phyloP scores from a whole-genome alignment of 2,329 filamentous ascomycete species.

The Diaporthe australafricana region DNA sequence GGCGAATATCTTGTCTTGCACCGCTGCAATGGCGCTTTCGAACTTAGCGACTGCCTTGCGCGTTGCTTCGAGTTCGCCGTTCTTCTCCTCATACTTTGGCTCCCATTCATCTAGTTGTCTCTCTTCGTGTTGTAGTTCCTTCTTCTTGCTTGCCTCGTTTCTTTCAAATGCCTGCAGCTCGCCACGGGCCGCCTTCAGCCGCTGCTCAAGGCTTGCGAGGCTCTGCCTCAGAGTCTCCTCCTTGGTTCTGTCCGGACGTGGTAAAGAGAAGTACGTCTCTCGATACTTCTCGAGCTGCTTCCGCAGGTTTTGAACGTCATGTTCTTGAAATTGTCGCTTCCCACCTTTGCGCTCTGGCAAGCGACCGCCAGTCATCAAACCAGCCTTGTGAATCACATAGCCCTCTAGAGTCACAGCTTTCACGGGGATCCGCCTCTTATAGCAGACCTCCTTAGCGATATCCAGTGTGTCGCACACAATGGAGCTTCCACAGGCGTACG shows the following conservation, averaged over 20 bases:
- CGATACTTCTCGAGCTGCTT: conserved; percentile 80
- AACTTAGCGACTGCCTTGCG: conserved; percentile 63
- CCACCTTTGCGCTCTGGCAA: conserved; percentile 79
- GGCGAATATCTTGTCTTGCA: conserved; percentile 90
- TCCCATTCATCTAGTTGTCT: conserved; percentile 80
- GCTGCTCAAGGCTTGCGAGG: conserved; percentile 82
- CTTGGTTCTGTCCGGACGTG: conserved; percentile 80
- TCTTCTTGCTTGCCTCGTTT: conserved; percentile 86
- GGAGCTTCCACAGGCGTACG: conserved; percentile 93
- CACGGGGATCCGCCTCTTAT: conserved; percentile 84
- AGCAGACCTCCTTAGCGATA: conserved; percentile 90
- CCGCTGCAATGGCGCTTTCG: conserved; percentile 74
- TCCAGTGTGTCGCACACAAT: conserved; percentile 92
- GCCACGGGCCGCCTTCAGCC: conserved; percentile 75
- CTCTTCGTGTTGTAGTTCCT: conserved; percentile 80
- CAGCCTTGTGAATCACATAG: conserved; percentile 96
- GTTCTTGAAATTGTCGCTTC: conserved; percentile 88
- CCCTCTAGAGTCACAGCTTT: conserved; percentile 96
- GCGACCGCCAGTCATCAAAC: conserved; percentile 95
- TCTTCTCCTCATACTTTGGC: conserved; percentile 82
- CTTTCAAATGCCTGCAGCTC: conserved; percentile 84
- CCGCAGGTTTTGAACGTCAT: conserved; percentile 87
- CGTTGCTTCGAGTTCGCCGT: conserved; percentile 72
- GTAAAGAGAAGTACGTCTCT: conserved; percentile 82
- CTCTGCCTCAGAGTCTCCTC: conserved; percentile 88